Evolutionary conservation across 2,329 filamentous ascomycete species (phyloP).

Genomic region (Apiospora kogelbergensis): DNA sequence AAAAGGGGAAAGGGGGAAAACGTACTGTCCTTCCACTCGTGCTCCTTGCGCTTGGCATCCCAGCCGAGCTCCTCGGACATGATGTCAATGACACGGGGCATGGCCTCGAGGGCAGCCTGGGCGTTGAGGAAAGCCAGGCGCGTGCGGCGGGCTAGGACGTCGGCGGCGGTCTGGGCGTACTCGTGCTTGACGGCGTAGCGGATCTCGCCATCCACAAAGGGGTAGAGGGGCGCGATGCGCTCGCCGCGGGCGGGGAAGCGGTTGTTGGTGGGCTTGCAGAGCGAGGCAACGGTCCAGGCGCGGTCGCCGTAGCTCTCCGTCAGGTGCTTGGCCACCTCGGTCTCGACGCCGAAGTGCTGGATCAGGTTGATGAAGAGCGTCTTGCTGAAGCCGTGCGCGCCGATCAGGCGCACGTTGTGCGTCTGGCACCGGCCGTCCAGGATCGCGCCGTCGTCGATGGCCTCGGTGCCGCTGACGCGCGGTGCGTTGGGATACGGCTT

Average conservation of each 20-base stretch:
- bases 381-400: conserved; percentile 84
- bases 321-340: conserved; percentile 87
- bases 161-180: conserved; percentile 87
- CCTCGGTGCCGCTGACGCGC: conserved; percentile 67
- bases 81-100: conserved; percentile 83
- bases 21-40: conserved; percentile 77
- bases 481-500: conserved; percentile 59
- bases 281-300: conserved; percentile 83
- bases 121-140: conserved; percentile 88
- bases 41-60: conserved; percentile 69
- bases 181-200: conserved; percentile 86
- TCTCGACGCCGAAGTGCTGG: conserved; percentile 89
- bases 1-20: conserved; percentile 23
- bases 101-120: conserved; percentile 82
- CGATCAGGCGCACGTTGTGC: conserved; percentile 76
- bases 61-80: conserved; percentile 85
- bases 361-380: conserved; percentile 92
- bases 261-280: conserved; percentile 73
- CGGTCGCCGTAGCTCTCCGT: conserved; percentile 87
- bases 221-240: conserved; percentile 78
- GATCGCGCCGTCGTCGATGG: conserved; percentile 68
- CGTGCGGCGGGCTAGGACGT: conserved; percentile 82
- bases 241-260: conserved; percentile 83
- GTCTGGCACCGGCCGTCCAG: conserved; percentile 73
- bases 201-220: conserved; percentile 89